A percentile compares a stretch with the other conserved stretches of the same genome.
These are phyloP conservation scores for Annulohypoxylon bovei DNA, from an alignment of 495 filamentous ascomycete genomes.

Conservation along the genomic window DNA sequence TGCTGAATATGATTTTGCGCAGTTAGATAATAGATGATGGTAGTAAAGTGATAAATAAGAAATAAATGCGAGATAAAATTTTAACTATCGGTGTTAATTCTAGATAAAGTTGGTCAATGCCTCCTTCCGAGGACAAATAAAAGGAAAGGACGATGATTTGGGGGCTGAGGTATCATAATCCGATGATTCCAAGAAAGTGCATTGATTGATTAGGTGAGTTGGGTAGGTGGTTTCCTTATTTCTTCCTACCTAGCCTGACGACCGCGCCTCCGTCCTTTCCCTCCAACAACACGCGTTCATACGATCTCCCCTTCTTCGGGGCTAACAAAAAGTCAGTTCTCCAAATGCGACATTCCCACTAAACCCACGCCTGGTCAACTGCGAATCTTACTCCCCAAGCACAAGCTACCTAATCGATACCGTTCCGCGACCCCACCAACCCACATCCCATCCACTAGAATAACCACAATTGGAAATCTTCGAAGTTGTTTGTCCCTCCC, in stretches of 20 bases:
- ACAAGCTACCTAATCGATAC: conserved; percentile 32
- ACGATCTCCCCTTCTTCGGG: conserved; percentile 16
- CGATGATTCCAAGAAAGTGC: conserved; percentile 3
- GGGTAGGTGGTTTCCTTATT: not conserved
- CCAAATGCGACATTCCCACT: conserved; percentile 24
- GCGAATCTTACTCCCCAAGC: not conserved
- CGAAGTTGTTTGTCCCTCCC: not conserved
- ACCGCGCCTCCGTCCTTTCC: conserved; percentile 29
- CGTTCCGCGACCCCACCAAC: conserved; percentile 22
- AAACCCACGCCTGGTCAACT: conserved; percentile 18
- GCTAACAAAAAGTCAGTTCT: conserved; percentile 32
- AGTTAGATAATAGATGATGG: not conserved
- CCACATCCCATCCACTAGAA: conserved; percentile 10
- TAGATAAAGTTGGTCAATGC: not conserved
- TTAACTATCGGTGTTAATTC: not conserved
- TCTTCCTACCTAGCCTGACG: conserved; percentile 7
- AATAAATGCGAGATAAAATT: conserved; percentile 3
- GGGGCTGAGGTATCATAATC: conserved; percentile 1
- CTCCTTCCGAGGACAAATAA: conserved; percentile 8
- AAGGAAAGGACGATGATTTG: conserved; percentile 9
- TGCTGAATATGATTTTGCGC: not conserved
- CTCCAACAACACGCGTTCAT: conserved; percentile 40
- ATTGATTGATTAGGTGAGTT: not conserved
- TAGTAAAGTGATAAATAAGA: not conserved
- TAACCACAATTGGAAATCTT: conserved; percentile 26